Evolutionary conservation across 2,329 filamentous ascomycete genomes (phyloP), one percentile per base, ranked within the genome.

Genomic region (Elsinoe perseae): DNA sequence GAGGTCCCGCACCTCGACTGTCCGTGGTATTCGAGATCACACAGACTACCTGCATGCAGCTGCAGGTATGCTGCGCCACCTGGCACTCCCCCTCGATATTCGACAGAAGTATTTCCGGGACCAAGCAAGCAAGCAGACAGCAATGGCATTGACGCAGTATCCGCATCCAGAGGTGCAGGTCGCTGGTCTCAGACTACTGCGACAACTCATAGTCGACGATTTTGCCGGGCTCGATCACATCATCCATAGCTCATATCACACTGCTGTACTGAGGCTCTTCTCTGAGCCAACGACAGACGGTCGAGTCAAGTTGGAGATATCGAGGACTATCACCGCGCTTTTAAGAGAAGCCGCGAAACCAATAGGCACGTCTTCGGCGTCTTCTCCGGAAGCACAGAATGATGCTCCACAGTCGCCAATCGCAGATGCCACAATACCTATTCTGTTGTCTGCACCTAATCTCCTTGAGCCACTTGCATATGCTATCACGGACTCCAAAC

Each of bases 21-120:
- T 44, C 2, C 14, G 53, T 2, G 56, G 58, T 27, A 34, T 43
- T 5, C 53, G 43, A 9, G 56, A 57, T 8, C 50, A 58, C 20
- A 46, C 56, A 30, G 57, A 55, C 21, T 60, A 56, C 25, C 54
- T 59, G 14, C 58, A 60, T 14, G 57, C 57, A 6, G 59, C 59
- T 12, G 57, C 57, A 21, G 59, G 59, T 25, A 38, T 60, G 38
- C 27, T 60, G 21, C 48, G 59, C n/a, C 59, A 58, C 27, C 59
- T 60, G 3, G 44, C 57, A 18, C 57, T 53, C 8, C 57, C 56
- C 2, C 21, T 42, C 16, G 36, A 44, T 1, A 58, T 57, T 23
- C 50, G 58, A 20, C 40, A 57, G 36, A 30, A 53, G 10, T 56
- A 53, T 43, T 44, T 48, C n/a, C 36, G 40, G 4, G 40, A 44